These are phyloP conservation scores for Podospora tetraspora DNA, from an alignment of 495 filamentous ascomycete genomes.

Conservation along the genomic window DNA sequence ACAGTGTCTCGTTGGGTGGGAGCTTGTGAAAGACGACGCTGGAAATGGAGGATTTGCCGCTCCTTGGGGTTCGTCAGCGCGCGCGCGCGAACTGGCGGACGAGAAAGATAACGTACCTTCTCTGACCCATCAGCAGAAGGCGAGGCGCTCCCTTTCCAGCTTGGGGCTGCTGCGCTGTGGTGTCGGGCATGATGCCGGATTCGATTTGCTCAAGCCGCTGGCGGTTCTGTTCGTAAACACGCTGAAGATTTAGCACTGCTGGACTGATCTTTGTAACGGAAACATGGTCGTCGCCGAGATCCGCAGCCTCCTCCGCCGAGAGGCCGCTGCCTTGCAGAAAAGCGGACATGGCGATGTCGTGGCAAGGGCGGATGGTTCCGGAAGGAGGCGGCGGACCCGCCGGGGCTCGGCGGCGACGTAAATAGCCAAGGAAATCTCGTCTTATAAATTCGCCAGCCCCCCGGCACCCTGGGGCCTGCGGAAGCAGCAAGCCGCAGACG, in stretches of 20 bases:
- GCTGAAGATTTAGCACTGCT: constrained; percentile 51
- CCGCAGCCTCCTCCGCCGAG: constrained; percentile 10
- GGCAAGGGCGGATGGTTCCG: neutral
- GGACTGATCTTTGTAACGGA: constrained; percentile 35
- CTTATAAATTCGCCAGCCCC: neutral
- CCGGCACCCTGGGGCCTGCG: neutral
- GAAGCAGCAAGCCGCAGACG: neutral
- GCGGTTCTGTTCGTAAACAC: constrained; percentile 53
- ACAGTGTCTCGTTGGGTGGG: constrained; percentile 88
- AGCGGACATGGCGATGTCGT: constrained; percentile 22
- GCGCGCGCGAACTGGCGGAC: neutral
- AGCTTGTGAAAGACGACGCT: constrained; percentile 98
- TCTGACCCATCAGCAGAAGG: constrained; percentile 89
- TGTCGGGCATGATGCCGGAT: constrained; percentile 36
- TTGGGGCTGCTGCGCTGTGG: constrained; percentile 25
- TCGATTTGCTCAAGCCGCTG: constrained; percentile 40
- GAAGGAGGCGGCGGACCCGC: neutral
- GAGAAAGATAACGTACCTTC: constrained; percentile 57
- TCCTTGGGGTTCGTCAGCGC: constrained; percentile 49
- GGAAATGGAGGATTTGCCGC: constrained; percentile 94
- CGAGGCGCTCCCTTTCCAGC: constrained; percentile 64
- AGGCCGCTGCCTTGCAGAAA: constrained; percentile 8
- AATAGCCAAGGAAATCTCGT: neutral
- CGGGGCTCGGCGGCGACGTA: neutral
- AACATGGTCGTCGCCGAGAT: constrained; percentile 19